Conservation (phyloP, 2,329 filamentous ascomycete species). For the Monosporascus sp. region DNA sequence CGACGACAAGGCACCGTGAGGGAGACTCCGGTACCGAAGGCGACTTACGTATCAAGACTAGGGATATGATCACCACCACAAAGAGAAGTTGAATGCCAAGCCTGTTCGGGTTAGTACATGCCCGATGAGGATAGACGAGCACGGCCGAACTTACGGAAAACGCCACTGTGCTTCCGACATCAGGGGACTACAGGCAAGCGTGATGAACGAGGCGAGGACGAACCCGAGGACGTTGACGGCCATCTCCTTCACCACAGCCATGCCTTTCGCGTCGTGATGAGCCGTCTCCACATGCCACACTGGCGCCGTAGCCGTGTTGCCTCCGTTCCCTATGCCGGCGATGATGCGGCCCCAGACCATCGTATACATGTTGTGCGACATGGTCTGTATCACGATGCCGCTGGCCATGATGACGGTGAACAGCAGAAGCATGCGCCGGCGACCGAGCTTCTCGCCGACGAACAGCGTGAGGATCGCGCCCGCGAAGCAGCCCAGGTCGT, state of each 20-base stretch:
- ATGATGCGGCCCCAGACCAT: slow-evolving; percentile 42
- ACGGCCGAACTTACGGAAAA: background rate
- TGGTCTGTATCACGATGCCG: slow-evolving; percentile 40
- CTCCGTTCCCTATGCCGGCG: slow-evolving; percentile 42
- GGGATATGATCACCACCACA: background rate
- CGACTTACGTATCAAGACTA: background rate
- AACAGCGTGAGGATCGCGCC: slow-evolving; percentile 32
- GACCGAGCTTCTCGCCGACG: slow-evolving; percentile 37
- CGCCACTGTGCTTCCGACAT: slow-evolving; percentile 2
- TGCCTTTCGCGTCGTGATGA: slow-evolving; percentile 1
- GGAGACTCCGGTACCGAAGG: background rate
- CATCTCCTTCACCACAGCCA: slow-evolving; percentile 3
- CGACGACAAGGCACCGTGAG: background rate
- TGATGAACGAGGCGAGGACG: slow-evolving; percentile 1
- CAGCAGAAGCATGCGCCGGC: slow-evolving; percentile 32
- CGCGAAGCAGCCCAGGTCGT: slow-evolving; percentile 34
- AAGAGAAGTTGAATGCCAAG: background rate
- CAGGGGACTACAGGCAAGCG: slow-evolving; percentile 1
- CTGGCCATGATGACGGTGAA: slow-evolving; percentile 37
- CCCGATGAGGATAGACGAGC: background rate
- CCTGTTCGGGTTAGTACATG: background rate
- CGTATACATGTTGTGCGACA: slow-evolving; percentile 37
- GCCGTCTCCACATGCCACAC: slow-evolving; percentile 3
- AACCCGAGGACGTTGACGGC: slow-evolving; percentile 4
- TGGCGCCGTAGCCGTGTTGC: slow-evolving; percentile 29